Percentiles rank a stretch among this genome's conserved stretches.
These are phyloP conservation scores for Ilyonectria robusta DNA, from an alignment of 2,329 filamentous ascomycete genomes.

Conservation along the genomic window DNA sequence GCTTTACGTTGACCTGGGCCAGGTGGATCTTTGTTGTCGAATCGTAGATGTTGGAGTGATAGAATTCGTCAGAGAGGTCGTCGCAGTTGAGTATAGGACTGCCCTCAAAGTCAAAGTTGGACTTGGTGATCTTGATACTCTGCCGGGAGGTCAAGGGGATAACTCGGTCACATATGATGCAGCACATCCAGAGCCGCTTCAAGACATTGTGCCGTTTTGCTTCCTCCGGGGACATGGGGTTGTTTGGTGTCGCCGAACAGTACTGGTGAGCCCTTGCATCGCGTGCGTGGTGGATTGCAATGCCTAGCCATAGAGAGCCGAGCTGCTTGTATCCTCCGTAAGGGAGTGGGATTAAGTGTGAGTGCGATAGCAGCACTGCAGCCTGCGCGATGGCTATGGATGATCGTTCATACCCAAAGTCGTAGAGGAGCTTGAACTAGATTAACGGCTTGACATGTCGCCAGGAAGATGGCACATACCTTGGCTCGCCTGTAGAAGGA, in stretches of 20 bases:
- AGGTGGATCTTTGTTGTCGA: slow-evolving; percentile 38
- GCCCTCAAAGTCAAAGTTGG: slow-evolving; percentile 43
- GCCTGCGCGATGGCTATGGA: slow-evolving; percentile 45
- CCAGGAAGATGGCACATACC: slow-evolving; percentile 13
- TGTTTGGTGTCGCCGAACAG: slow-evolving; percentile 27
- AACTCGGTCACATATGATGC: slow-evolving; percentile 43
- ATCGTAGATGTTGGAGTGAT: slow-evolving; percentile 43
- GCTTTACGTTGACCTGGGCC: slow-evolving; percentile 37
- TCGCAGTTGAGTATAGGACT: slow-evolving; percentile 34
- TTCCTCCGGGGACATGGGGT: slow-evolving; percentile 25
- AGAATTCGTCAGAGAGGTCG: slow-evolving; percentile 40
- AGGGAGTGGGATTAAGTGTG: slow-evolving; percentile 42
- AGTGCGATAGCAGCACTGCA: slow-evolving; percentile 42
- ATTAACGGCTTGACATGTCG: neutral
- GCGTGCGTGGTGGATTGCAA: slow-evolving; percentile 45
- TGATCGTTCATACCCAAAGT: slow-evolving; percentile 44
- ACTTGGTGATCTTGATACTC: slow-evolving; percentile 43
- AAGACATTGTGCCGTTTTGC: slow-evolving; percentile 39
- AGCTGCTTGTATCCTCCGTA: slow-evolving; percentile 45
- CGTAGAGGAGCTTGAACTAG: slow-evolving; percentile 39
- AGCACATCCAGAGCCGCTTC: slow-evolving; percentile 46
- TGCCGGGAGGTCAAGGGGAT: slow-evolving; percentile 42
- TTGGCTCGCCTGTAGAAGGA: slow-evolving; percentile 44
- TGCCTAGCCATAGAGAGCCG: slow-evolving; percentile 45
- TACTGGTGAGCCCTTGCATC: slow-evolving; percentile 45